phyloP scores from a whole-genome alignment of 1,284 basidiomycete genomes.

The Ustilago crameri region DNA sequence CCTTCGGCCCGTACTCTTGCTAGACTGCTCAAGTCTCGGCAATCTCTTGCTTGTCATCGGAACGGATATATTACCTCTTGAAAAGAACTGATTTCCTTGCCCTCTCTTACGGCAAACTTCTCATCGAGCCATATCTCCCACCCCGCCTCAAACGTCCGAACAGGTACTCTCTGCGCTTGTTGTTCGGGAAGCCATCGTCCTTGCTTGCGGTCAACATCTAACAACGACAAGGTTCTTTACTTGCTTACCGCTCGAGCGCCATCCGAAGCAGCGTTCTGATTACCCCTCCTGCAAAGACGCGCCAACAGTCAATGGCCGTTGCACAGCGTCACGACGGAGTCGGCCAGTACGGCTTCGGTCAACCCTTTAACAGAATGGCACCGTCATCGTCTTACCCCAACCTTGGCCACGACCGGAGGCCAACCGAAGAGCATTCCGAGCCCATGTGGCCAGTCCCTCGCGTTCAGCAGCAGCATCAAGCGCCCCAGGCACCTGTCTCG shows the following conservation, averaged over 20 bases:
- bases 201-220: constrained; percentile 7
- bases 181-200: neutral
- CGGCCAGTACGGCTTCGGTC: constrained; percentile 46
- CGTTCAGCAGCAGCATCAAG: constrained; percentile 20
- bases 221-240: too few relatives aligned
- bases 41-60: constrained; percentile 8
- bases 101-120: too few relatives aligned
- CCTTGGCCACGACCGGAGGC: constrained; percentile 26
- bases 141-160: too few relatives aligned
- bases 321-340: constrained; percentile 45
- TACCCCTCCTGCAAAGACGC: constrained; percentile 17
- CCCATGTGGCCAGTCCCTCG: constrained; percentile 33
- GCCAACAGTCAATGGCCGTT: constrained; percentile 47
- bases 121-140: too few relatives aligned
- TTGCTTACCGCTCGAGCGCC: constrained; percentile 1
- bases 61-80: constrained; percentile 6
- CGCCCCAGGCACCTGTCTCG: constrained; percentile 6
- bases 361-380: constrained; percentile 25
- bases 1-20: constrained; percentile 15
- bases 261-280: neutral
- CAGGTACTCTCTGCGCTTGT: too few relatives aligned
- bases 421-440: constrained; percentile 22
- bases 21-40: constrained; percentile 1
- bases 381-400: constrained; percentile 22
- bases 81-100: too few relatives aligned